Base-by-base conservation (phyloP, 2,329 filamentous ascomycete species). In the Alternaria ethzedia region DNA sequence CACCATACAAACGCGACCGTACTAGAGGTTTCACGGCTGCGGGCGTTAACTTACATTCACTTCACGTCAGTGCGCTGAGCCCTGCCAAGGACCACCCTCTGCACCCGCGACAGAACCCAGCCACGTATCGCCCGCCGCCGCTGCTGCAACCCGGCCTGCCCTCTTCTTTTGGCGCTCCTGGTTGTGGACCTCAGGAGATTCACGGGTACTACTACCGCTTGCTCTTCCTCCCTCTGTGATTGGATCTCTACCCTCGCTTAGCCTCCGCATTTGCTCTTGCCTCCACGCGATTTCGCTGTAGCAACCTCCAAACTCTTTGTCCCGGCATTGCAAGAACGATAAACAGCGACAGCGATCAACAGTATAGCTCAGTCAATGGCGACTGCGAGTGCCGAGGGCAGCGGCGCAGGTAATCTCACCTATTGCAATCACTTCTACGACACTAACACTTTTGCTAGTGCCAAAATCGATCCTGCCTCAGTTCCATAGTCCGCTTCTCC, bases 31-130 rank as follows among this genome's bases (percentile, higher is more conserved):
- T 12, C 17, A 9, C 25, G 25, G 25, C 25, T 26, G 25, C 25
- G 25, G 25, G 25, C 25, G 26, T 28, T 8, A 3, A 28, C 26
- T 28, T 28, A 28, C 26, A 10, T 28, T 28, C 26, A 28, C 26
- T 28, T 11, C 26, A 28, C 9, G 26, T 28, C 26, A 28, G 2
- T 30, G 28, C 28, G 10, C 11, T 30, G 11, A 12, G 25, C 4
- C 25, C 25, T 46, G 57, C 61, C 68, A 74, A 67, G 69, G 67
- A 72, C 66, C 61, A 54, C 70, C 64, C 44, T 66, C 67, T 66
- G 65, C 59, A 61, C 67, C 63, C 41, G 63, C 72, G 60, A 66
- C 70, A 57, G 51, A 64, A 61, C 70, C 65, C 70, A 73, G 75
- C 73, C 72, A 77, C 71, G 69, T 74, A 72, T 66, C 62, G 60